Percentiles rank a stretch among this genome's conserved stretches.
These are phyloP conservation scores for Ogataea polymorpha DNA, from an alignment of 805 yeast species.

Conservation along the genomic window DNA sequence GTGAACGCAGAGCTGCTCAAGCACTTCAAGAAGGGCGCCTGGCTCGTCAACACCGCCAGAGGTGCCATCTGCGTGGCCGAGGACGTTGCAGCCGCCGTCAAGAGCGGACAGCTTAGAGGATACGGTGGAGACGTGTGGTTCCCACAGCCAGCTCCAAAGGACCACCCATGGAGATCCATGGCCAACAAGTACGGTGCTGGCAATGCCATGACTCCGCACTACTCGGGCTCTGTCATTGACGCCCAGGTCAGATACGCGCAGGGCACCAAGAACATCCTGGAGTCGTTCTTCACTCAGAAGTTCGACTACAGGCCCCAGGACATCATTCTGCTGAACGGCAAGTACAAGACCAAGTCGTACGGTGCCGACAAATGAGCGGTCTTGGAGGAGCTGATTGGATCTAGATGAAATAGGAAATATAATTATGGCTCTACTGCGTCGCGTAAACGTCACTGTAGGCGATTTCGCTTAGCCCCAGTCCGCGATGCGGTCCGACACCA, in stretches of 20 bases:
- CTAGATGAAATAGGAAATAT: slow-evolving; percentile 6
- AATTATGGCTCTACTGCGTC: background rate
- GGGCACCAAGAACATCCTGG: slow-evolving; percentile 66
- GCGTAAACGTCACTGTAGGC: background rate
- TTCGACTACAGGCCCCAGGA: slow-evolving; percentile 74
- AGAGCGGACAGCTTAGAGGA: slow-evolving; percentile 66
- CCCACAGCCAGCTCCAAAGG: slow-evolving; percentile 79
- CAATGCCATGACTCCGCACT: slow-evolving; percentile 83
- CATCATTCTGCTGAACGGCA: slow-evolving; percentile 66
- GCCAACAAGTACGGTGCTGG: slow-evolving; percentile 66
- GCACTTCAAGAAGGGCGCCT: slow-evolving; percentile 70
- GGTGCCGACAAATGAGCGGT: slow-evolving; percentile 43
- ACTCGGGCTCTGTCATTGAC: slow-evolving; percentile 75
- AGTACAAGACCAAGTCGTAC: slow-evolving; percentile 70
- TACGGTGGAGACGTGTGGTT: slow-evolving; percentile 87
- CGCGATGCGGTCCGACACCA: background rate
- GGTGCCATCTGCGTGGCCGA: slow-evolving; percentile 75
- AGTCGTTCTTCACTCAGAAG: slow-evolving; percentile 58
- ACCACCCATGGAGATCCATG: slow-evolving; percentile 77
- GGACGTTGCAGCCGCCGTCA: slow-evolving; percentile 73
- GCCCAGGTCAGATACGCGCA: slow-evolving; percentile 73
- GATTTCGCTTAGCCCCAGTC: background rate
- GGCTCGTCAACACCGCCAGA: slow-evolving; percentile 76
- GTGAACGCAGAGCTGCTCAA: slow-evolving; percentile 63
- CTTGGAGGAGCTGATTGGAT: background rate